Percentiles rank a stretch among this genome's conserved stretches.
Conservation (phyloP, 208 protist species). For the Acanthamoeba culbertsoni region DNA sequence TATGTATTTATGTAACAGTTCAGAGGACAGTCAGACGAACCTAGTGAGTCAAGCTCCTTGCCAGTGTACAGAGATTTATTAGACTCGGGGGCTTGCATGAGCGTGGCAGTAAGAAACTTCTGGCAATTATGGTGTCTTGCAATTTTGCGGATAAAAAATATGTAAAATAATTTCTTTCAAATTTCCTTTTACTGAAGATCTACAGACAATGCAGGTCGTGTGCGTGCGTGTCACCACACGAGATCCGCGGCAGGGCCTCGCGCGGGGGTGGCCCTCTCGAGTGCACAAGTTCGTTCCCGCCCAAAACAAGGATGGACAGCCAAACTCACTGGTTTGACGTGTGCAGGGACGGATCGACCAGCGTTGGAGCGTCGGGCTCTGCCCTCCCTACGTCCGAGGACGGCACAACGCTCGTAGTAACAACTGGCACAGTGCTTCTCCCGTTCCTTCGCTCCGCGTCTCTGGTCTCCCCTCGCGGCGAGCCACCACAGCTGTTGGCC, state of each 20-base stretch:
- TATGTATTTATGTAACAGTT: too few species aligned
- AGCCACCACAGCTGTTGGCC: neutral
- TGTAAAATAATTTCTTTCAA: too few species aligned
- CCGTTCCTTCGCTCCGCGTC: neutral
- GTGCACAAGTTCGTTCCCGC: constrained; percentile 12
- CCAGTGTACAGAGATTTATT: neutral
- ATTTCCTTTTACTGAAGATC: too few species aligned
- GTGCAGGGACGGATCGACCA: neutral
- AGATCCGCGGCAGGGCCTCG: neutral
- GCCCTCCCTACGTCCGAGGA: neutral
- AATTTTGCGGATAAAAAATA: too few species aligned
- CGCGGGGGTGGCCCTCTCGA: neutral
- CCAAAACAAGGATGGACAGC: too few species aligned
- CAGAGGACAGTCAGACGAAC: neutral
- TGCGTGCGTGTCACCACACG: neutral
- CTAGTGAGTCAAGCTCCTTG: neutral
- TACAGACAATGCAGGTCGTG: neutral
- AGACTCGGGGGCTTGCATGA: too few species aligned
- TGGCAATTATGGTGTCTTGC: too few species aligned
- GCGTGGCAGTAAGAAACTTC: too few species aligned
- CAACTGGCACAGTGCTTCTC: neutral
- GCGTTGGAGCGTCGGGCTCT: neutral
- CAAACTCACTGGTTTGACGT: neutral
- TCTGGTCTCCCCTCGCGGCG: neutral
- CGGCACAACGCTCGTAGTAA: neutral